phyloP scores from a whole-genome alignment of 1,284 basidiomycete genomes.

The Ganoderma boninense region DNA sequence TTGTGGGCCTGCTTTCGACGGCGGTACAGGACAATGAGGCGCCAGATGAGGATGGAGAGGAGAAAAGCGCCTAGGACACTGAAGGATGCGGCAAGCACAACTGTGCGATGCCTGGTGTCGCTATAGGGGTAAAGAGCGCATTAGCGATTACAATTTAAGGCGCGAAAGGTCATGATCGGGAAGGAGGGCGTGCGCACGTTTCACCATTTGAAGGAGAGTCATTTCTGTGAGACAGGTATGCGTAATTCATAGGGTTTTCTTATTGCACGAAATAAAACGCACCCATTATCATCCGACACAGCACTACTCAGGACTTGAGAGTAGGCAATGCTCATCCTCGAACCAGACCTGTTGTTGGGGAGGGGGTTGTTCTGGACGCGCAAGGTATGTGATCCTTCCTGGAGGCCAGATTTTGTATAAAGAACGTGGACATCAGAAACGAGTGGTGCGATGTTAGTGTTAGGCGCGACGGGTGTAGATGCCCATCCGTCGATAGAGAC shows the following conservation, averaged over 20 bases:
- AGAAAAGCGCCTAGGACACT: slow-evolving; percentile 20
- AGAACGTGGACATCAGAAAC: slow-evolving; percentile 18
- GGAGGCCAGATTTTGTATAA: slow-evolving; percentile 15
- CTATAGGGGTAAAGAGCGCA: background rate
- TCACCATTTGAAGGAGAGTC: background rate
- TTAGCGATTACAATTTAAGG: background rate
- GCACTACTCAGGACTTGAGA: slow-evolving; percentile 11
- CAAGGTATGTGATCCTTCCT: slow-evolving; percentile 16
- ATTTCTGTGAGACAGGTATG: background rate
- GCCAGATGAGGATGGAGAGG: slow-evolving; percentile 23
- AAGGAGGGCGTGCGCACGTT: background rate
- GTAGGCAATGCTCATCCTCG: slow-evolving; percentile 19
- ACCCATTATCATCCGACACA: background rate
- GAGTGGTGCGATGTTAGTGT: slow-evolving; percentile 11
- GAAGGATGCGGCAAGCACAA: slow-evolving; percentile 23
- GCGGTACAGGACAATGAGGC: slow-evolving; percentile 10
- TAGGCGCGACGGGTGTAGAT: slow-evolving; percentile 14
- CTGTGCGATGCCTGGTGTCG: slow-evolving; percentile 2
- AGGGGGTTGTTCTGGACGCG: slow-evolving; percentile 28
- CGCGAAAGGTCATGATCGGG: background rate
- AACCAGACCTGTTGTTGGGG: background rate
- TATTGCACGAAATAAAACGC: no score
- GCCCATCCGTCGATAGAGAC: slow-evolving; percentile 27
- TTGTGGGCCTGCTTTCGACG: slow-evolving; percentile 1
- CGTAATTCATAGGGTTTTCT: no score